Percentiles rank a stretch among this genome's conserved stretches.
phyloP scores from a whole-genome alignment of 768 basidiomycete genomes.

The Russula vinacea region DNA sequence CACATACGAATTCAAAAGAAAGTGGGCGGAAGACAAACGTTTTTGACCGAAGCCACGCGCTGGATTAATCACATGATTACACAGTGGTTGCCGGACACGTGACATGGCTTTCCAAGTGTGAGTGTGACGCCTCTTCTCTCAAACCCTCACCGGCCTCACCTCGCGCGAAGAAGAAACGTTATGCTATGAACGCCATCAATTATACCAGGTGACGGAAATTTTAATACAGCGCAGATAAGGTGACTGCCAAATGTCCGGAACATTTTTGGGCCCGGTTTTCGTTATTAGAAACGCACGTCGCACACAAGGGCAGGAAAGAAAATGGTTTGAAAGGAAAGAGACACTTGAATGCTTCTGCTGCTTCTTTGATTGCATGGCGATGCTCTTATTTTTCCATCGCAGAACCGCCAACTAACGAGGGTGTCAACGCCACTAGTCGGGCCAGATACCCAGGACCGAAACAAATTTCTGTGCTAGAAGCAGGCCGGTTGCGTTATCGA shows the following conservation, averaged over 20 bases:
- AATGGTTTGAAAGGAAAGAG: slow-evolving; percentile 1
- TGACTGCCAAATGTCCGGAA: not conserved
- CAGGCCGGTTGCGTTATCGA: not conserved
- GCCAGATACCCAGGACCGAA: not conserved
- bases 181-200: not conserved
- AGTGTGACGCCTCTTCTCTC: no score
- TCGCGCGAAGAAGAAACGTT: not conserved
- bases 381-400: not conserved
- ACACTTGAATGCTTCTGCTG: not conserved
- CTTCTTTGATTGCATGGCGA: slow-evolving; percentile 19
- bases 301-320: not conserved
- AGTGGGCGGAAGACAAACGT: no score
- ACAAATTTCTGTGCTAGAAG: slow-evolving; percentile 7
- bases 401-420: slow-evolving; percentile 3
- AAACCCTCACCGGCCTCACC: no score
- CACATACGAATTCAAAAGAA: not conserved
- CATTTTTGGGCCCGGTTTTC: not conserved
- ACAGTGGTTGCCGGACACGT: not conserved
- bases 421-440: slow-evolving; percentile 6
- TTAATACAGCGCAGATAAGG: not conserved
- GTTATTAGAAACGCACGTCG: not conserved
- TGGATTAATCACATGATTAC: slow-evolving; percentile 10
- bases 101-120: not conserved
- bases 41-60: no score
- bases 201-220: no score